Evolutionary conservation across 2,329 filamentous ascomycete genomes (phyloP).

Genomic region (Hymenoscyphus fraxineus): DNA sequence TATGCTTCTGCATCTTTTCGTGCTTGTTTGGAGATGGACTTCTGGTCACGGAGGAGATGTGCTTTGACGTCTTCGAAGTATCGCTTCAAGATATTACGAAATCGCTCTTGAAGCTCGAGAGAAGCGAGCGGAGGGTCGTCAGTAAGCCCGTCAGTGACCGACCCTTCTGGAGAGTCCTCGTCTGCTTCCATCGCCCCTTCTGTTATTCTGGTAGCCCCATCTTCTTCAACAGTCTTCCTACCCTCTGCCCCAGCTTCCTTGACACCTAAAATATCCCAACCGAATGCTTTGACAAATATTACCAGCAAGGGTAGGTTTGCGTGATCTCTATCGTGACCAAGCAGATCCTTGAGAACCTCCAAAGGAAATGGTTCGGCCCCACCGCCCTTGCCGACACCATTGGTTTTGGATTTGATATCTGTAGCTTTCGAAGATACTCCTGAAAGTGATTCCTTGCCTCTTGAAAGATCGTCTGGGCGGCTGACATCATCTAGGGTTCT

Average conservation of each 20-base stretch:
- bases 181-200: slow-evolving; percentile 41
- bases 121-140: slow-evolving; percentile 72
- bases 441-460: slow-evolving; percentile 43
- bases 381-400: slow-evolving; percentile 55
- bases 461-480: slow-evolving; percentile 58
- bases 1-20: slow-evolving; percentile 97
- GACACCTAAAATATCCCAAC: slow-evolving; percentile 89
- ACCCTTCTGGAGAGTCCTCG: slow-evolving; percentile 48
- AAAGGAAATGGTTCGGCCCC: slow-evolving; percentile 89
- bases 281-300: slow-evolving; percentile 92
- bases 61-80: slow-evolving; percentile 93
- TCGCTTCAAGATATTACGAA: slow-evolving; percentile 76
- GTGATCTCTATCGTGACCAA: slow-evolving; percentile 91
- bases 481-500: slow-evolving; percentile 70
- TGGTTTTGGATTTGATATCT: slow-evolving; percentile 53
- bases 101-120: slow-evolving; percentile 76
- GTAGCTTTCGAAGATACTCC: slow-evolving; percentile 56
- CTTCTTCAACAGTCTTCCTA: slow-evolving; percentile 79
- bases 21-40: slow-evolving; percentile 78
- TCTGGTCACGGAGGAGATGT: slow-evolving; percentile 87
- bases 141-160: slow-evolving; percentile 40
- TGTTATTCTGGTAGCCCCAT: slow-evolving; percentile 59
- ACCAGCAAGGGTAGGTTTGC: slow-evolving; percentile 87
- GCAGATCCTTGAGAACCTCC: slow-evolving; percentile 94
- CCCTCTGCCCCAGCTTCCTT: slow-evolving; percentile 68